Conservation (phyloP, 495 filamentous ascomycete genomes). For the Aeminium ludgeri region DNA sequence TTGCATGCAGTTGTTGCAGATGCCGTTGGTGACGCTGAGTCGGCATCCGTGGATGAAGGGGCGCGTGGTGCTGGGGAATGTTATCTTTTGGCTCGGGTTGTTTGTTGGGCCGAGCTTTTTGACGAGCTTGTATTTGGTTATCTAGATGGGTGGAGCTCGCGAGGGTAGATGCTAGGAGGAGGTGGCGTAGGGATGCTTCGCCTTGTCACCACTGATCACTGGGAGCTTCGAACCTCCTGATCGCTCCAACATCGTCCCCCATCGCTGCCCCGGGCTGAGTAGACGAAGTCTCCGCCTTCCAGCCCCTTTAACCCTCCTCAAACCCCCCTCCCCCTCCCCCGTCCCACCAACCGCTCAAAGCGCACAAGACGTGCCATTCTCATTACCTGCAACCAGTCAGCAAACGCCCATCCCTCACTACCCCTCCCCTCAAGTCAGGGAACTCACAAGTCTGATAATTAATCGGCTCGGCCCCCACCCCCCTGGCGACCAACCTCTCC, state of each 20-base stretch:
- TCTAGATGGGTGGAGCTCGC: slow-evolving; percentile 32
- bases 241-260: too few species aligned
- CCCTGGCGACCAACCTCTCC: slow-evolving; percentile 50
- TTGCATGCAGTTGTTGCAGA: slow-evolving; percentile 49
- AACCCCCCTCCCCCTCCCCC: too few species aligned
- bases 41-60: slow-evolving; percentile 43
- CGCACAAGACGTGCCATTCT: slow-evolving; percentile 23
- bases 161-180: too few species aligned
- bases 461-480: slow-evolving; percentile 42
- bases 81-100: slow-evolving; percentile 59
- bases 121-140: slow-evolving; percentile 52
- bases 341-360: slow-evolving; percentile 1
- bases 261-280: too few species aligned
- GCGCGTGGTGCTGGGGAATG: slow-evolving; percentile 44
- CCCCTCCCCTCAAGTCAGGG: too few species aligned
- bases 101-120: slow-evolving; percentile 55
- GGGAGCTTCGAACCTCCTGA: too few species aligned
- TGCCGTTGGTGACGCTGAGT: slow-evolving; percentile 48
- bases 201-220: too few species aligned
- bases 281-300: too few species aligned
- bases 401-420: slow-evolving; percentile 20
- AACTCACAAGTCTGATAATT: too few species aligned
- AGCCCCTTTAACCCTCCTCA: too few species aligned
- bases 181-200: too few species aligned
- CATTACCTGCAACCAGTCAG: slow-evolving; percentile 24